These are phyloP conservation scores for Alternaria atra DNA, from an alignment of 2,329 filamentous ascomycete genomes.

Conservation along the genomic window DNA sequence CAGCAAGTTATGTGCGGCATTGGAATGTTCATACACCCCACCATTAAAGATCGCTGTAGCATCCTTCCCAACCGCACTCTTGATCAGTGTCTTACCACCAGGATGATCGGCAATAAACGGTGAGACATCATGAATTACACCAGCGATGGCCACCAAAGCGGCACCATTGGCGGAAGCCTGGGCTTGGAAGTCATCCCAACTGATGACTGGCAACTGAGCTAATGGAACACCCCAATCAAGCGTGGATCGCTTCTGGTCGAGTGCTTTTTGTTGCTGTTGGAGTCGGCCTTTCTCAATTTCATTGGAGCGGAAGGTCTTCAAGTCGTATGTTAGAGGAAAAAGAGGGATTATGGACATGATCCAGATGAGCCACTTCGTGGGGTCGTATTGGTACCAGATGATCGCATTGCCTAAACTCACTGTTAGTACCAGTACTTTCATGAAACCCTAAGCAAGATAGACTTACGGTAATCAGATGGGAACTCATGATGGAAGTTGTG, in stretches of 20 bases:
- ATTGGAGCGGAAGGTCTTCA: constrained; percentile 47
- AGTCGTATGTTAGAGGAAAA: constrained; percentile 45
- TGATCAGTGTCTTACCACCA: constrained; percentile 50
- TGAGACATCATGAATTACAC: constrained; percentile 52
- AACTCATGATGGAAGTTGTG: constrained; percentile 56
- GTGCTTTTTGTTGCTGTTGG: constrained; percentile 52
- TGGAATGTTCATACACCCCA: constrained; percentile 52
- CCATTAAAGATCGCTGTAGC: constrained; percentile 53
- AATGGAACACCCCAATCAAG: constrained; percentile 53
- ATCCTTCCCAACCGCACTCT: constrained; percentile 49
- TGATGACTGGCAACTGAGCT: constrained; percentile 48
- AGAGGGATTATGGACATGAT: constrained; percentile 41
- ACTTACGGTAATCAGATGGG: constrained; percentile 38
- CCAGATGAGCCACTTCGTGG: constrained; percentile 54
- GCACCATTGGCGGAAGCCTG: constrained; percentile 42
- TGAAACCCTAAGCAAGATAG: not conserved
- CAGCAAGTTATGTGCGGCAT: constrained; percentile 52
- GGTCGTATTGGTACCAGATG: constrained; percentile 51
- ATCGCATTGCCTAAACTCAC: constrained; percentile 46
- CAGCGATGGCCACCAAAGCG: constrained; percentile 47
- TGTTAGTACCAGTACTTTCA: not conserved
- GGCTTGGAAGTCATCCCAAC: constrained; percentile 50
- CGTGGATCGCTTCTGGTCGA: constrained; percentile 45
- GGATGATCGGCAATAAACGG: constrained; percentile 50
- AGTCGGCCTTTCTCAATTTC: constrained; percentile 54